Conservation (phyloP, 371 early-diverging fungal species). For the Coemansia sp. region DNA sequence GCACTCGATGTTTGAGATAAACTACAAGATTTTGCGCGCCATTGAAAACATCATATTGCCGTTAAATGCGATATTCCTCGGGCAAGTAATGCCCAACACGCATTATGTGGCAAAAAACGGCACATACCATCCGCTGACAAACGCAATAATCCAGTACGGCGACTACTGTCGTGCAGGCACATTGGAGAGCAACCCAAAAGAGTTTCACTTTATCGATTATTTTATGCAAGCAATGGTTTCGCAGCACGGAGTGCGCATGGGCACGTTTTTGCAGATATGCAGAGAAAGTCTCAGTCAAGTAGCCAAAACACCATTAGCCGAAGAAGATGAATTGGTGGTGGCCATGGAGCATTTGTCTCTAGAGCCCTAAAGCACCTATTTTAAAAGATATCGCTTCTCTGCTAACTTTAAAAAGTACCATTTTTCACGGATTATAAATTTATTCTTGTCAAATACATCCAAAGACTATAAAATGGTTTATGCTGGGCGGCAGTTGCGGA, state of each 20-base stretch:
- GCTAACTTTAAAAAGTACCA: too few relatives aligned
- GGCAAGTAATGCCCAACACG: conserved; percentile 4
- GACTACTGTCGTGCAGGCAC: conserved; percentile 5
- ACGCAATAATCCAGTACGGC: conserved; percentile 18
- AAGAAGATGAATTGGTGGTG: conserved; percentile 19
- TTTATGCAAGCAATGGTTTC: conserved; percentile 38
- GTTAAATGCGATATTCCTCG: conserved; percentile 27
- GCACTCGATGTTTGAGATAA: conserved; percentile 37
- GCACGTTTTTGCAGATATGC: conserved; percentile 26
- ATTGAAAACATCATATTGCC: conserved; percentile 32
- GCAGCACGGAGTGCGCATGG: conserved; percentile 29
- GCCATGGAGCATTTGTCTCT: conserved; percentile 28
- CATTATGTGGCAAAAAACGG: conserved; percentile 15
- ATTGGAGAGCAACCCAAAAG: not conserved
- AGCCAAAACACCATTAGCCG: not conserved
- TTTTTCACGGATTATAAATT: not conserved
- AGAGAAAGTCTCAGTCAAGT: conserved; percentile 13
- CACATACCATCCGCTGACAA: conserved; percentile 26
- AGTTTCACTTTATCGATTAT: conserved; percentile 28
- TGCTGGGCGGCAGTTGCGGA: conserved; percentile 21
- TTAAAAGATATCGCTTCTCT: not conserved
- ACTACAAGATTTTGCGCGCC: conserved; percentile 32
- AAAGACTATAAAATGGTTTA: not conserved
- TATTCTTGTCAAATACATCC: not conserved
- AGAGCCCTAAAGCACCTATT: not conserved